phyloP scores from a whole-genome alignment of 441 rosid species.

The Euphorbia celastroides region DNA sequence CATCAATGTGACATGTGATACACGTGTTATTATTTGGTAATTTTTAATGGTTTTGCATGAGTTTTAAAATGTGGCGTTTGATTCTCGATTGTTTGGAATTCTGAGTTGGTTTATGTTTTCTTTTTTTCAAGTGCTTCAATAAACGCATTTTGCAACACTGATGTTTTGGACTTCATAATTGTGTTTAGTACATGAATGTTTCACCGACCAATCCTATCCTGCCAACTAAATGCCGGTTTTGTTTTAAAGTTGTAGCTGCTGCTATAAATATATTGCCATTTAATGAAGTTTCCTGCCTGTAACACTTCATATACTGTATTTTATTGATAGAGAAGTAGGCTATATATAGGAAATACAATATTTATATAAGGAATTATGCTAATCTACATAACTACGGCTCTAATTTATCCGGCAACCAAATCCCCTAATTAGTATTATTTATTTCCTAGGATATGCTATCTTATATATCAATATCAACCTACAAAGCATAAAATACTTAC shows the following conservation, averaged over 20 bases:
- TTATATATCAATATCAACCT: background rate
- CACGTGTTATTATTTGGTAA: background rate
- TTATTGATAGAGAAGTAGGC: too few species aligned
- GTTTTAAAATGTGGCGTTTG: background rate
- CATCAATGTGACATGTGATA: too few species aligned
- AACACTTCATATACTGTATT: background rate
- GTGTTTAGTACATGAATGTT: background rate
- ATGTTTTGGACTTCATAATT: background rate
- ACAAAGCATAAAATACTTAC: background rate
- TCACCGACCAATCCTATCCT: background rate
- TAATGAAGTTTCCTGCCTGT: background rate
- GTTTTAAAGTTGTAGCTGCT: background rate
- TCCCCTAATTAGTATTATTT: too few species aligned
- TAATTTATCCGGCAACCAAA: too few species aligned
- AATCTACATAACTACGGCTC: too few species aligned
- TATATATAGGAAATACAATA: too few species aligned
- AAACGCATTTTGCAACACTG: background rate
- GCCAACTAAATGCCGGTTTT: background rate
- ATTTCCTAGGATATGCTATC: too few species aligned
- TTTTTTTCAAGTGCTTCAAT: background rate
- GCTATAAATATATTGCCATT: background rate
- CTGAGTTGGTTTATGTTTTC: background rate
- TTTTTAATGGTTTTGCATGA: background rate
- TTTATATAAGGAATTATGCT: too few species aligned
- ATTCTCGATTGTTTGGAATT: slow-evolving; percentile 1